Percentiles rank a stretch among this genome's conserved stretches.
Evolutionary conservation across 805 yeast genomes (phyloP).

Genomic region (Metschnikowia koreensis): DNA sequence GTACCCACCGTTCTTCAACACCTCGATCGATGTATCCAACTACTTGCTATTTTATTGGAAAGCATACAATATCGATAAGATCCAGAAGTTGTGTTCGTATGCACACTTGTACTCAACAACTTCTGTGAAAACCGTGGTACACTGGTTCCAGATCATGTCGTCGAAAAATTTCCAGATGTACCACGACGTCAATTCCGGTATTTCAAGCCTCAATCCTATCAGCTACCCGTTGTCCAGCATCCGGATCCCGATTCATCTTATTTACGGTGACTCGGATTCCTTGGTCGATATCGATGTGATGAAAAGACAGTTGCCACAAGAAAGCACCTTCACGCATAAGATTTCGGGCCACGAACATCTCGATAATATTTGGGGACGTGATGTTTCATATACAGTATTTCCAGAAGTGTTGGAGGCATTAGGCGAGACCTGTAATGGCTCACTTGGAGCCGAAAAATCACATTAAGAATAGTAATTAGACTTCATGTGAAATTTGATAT

Average conservation of each 20-base stretch:
- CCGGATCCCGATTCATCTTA: slow-evolving; percentile 64
- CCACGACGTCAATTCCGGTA: slow-evolving; percentile 48
- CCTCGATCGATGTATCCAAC: slow-evolving; percentile 70
- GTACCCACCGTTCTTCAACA: slow-evolving; percentile 72
- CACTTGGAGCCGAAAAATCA: too few species aligned
- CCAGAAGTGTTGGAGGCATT: slow-evolving; percentile 23
- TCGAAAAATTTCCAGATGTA: slow-evolving; percentile 71
- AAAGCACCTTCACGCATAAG: slow-evolving; percentile 50
- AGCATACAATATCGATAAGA: slow-evolving; percentile 61
- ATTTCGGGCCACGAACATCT: slow-evolving; percentile 80
- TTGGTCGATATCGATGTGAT: slow-evolving; percentile 83
- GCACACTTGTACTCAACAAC: slow-evolving; percentile 90
- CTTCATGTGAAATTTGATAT: not conserved
- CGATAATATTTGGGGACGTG: slow-evolving; percentile 85
- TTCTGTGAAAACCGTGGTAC: slow-evolving; percentile 78
- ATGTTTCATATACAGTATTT: slow-evolving; percentile 27
- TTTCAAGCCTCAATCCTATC: slow-evolving; percentile 33
- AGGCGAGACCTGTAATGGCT: slow-evolving; percentile 4
- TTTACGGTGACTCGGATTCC: slow-evolving; percentile 80
- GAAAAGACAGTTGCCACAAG: slow-evolving; percentile 61
- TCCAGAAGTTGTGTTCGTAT: slow-evolving; percentile 78
- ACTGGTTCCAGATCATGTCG: slow-evolving; percentile 56
- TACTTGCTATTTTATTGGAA: slow-evolving; percentile 76
- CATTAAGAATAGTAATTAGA: not conserved
- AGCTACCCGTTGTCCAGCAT: slow-evolving; percentile 41